Conservation (phyloP, 1,284 basidiomycete species). For the Trichosporon sp. region DNA sequence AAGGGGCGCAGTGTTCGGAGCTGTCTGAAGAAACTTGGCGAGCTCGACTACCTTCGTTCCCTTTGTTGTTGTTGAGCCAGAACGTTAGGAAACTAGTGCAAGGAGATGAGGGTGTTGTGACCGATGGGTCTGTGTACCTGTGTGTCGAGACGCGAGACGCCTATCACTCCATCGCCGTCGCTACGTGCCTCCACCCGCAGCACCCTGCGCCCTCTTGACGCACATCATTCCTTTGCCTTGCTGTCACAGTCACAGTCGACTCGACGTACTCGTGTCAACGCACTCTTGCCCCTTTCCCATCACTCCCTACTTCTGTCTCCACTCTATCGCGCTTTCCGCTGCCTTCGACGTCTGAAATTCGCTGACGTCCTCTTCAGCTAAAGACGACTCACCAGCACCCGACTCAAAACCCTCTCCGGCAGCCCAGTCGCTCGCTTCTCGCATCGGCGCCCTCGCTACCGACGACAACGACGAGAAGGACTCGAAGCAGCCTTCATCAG, state of each 20-base stretch:
- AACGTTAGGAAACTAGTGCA: too few species aligned
- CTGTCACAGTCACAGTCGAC: background rate
- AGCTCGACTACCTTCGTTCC: background rate
- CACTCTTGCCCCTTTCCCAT: background rate
- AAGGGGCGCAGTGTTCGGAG: too few species aligned
- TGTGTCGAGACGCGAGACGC: background rate
- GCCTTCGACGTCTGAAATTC: background rate
- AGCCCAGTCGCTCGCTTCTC: slow-evolving; percentile 32
- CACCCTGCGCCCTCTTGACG: background rate
- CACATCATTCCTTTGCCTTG: background rate
- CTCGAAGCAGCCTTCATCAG: background rate
- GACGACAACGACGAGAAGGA: slow-evolving; percentile 4
- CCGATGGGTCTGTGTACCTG: background rate
- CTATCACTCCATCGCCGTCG: background rate
- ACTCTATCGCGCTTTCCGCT: background rate
- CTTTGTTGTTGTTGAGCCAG: background rate
- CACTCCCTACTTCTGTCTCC: background rate
- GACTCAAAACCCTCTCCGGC: slow-evolving; percentile 22
- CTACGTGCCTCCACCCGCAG: background rate
- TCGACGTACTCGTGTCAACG: background rate
- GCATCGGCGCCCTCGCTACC: slow-evolving; percentile 39
- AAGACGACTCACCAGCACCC: slow-evolving; percentile 2
- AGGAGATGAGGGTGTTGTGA: background rate
- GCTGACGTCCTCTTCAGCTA: background rate
- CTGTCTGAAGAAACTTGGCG: background rate